phyloP scores from a whole-genome alignment of 352 stramenopile species.

The Phytophthora gonapodyides region DNA sequence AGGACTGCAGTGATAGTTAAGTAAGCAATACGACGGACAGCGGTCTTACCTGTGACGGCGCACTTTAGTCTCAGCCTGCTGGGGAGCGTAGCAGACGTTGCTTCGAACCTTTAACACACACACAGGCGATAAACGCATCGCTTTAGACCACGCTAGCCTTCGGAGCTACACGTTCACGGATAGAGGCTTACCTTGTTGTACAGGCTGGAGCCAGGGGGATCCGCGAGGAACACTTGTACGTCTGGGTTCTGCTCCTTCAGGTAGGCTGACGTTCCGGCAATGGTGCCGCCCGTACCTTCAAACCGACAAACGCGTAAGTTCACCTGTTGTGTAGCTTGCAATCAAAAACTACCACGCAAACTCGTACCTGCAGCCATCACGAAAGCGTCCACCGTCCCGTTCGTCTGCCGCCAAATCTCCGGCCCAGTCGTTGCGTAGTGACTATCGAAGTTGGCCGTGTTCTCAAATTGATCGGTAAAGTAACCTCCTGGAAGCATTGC shows the following conservation, averaged over 20 bases:
- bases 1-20: neutral
- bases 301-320: constrained; percentile 3
- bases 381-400: constrained; percentile 95
- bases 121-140: neutral
- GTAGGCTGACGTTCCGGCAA: constrained; percentile 94
- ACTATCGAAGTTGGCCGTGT: constrained; percentile 94
- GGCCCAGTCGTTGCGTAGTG: constrained; percentile 95
- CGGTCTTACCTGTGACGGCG: constrained; percentile 80
- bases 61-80: constrained; percentile 94
- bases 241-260: constrained; percentile 90
- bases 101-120: constrained; percentile 66
- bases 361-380: constrained; percentile 95
- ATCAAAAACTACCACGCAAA: neutral
- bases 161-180: neutral
- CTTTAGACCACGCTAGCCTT: constrained; percentile 2
- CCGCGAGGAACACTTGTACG: constrained; percentile 94
- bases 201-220: constrained; percentile 96
- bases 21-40: neutral
- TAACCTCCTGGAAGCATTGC: constrained; percentile 66
- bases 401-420: constrained; percentile 95
- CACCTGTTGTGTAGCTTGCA: neutral
- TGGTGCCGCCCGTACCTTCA: constrained; percentile 95
- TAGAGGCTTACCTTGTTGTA: constrained; percentile 91
- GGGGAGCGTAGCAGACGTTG: constrained; percentile 95
- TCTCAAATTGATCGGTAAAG: constrained; percentile 99